phyloP scores from a whole-genome alignment of 768 basidiomycete genomes.

The Tulasnella sp. region DNA sequence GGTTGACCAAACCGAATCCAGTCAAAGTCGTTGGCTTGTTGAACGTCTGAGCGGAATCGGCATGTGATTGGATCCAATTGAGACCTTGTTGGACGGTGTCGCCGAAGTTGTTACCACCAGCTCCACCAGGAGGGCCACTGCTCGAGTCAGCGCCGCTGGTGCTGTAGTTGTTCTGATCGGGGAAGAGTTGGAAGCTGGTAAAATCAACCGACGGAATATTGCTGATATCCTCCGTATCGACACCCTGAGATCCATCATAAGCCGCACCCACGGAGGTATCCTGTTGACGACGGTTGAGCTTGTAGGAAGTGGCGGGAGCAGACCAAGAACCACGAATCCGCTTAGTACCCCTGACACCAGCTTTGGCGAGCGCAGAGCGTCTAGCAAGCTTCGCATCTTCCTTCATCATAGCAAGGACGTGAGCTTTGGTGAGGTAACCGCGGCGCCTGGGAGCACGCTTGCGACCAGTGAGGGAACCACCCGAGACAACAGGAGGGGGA shows the following conservation, averaged over 20 bases:
- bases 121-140: not conserved
- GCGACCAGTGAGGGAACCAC: slow-evolving; percentile 30
- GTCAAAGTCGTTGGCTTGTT: slow-evolving; percentile 44
- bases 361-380: slow-evolving; percentile 20
- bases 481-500: slow-evolving; percentile 27
- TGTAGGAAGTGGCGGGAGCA: slow-evolving; percentile 33
- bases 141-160: slow-evolving; percentile 26
- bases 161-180: slow-evolving; percentile 50
- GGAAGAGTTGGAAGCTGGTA: slow-evolving; percentile 51
- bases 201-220: slow-evolving; percentile 47
- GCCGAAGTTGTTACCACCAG: slow-evolving; percentile 39
- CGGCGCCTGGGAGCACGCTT: slow-evolving; percentile 27
- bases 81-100: slow-evolving; percentile 39
- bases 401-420: slow-evolving; percentile 38
- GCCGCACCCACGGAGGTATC: slow-evolving; percentile 30
- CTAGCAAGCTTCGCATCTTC: slow-evolving; percentile 35
- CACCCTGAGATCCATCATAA: slow-evolving; percentile 51
- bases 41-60: slow-evolving; percentile 31
- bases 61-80: slow-evolving; percentile 45
- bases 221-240: slow-evolving; percentile 53
- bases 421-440: slow-evolving; percentile 36
- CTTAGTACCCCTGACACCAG: slow-evolving; percentile 25
- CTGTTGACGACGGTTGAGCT: slow-evolving; percentile 3
- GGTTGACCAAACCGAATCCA: slow-evolving; percentile 52
- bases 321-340: slow-evolving; percentile 46